Evolutionary conservation across 2,329 filamentous ascomycete species (phyloP).

Genomic region (Podosphaera aphanis): DNA sequence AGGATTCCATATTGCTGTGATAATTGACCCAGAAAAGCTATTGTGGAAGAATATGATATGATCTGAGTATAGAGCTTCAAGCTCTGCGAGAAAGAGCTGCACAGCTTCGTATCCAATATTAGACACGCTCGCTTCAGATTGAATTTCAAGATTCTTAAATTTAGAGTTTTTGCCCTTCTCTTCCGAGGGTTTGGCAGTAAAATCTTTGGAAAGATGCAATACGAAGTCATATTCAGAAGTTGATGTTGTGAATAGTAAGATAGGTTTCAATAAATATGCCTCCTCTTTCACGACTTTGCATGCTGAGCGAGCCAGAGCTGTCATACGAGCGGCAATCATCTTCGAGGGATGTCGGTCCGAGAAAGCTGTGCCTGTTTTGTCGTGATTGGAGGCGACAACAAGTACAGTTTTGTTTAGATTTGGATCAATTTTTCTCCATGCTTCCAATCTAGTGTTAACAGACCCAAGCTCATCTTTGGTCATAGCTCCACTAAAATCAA

Average conservation of each 20-base stretch:
- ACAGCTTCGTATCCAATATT: slow-evolving; percentile 35
- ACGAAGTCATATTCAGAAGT: slow-evolving; percentile 66
- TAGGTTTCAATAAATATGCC: slow-evolving; percentile 28
- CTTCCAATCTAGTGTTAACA: slow-evolving; percentile 50
- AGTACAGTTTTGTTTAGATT: slow-evolving; percentile 64
- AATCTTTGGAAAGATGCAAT: slow-evolving; percentile 32
- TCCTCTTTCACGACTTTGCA: slow-evolving; percentile 33
- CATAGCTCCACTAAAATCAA: slow-evolving; percentile 50
- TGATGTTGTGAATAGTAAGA: slow-evolving; percentile 46
- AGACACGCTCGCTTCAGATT: slow-evolving; percentile 20
- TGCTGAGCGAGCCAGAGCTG: slow-evolving; percentile 55
- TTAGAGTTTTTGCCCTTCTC: slow-evolving; percentile 20
- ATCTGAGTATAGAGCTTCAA: slow-evolving; percentile 42
- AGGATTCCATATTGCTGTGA: slow-evolving; percentile 45
- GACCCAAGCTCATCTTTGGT: slow-evolving; percentile 33
- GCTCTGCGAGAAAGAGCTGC: slow-evolving; percentile 38
- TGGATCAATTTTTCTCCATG: slow-evolving; percentile 74
- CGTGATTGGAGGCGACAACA: slow-evolving; percentile 59
- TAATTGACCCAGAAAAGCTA: slow-evolving; percentile 27
- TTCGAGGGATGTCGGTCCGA: slow-evolving; percentile 53
- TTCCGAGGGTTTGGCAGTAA: slow-evolving; percentile 15
- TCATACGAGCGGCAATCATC: slow-evolving; percentile 67
- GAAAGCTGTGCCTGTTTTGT: slow-evolving; percentile 58
- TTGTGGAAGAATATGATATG: slow-evolving; percentile 64
- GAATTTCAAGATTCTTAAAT: slow-evolving; percentile 63